phyloP scores from a whole-genome alignment of 2,329 filamentous ascomycete genomes.

The Colletotrichum sp. region DNA sequence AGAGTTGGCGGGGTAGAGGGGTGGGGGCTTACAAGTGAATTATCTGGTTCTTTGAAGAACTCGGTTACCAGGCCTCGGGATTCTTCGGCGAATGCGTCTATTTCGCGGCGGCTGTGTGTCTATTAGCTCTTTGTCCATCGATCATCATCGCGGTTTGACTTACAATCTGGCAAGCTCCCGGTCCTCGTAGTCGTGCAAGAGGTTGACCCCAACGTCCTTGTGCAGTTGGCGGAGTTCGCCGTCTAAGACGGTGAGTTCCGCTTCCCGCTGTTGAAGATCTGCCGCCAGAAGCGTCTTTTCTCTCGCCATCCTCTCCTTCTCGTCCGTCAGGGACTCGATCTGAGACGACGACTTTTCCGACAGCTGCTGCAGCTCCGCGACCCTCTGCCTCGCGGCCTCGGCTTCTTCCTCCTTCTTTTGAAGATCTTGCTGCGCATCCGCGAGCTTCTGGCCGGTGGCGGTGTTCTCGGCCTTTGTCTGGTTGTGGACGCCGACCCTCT shows the following conservation, averaged over 20 bases:
- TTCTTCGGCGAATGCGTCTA: constrained; percentile 27
- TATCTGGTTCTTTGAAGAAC: constrained; percentile 30
- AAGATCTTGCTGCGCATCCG: constrained; percentile 25
- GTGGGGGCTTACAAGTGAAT: constrained; percentile 21
- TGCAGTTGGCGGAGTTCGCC: neutral
- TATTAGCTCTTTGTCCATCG: neutral
- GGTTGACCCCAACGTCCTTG: constrained; percentile 20
- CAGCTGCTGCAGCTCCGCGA: neutral
- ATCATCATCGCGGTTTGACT: neutral
- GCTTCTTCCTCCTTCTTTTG: neutral
- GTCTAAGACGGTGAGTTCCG: neutral
- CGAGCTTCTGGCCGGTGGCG: constrained; percentile 24
- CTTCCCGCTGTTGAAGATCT: neutral
- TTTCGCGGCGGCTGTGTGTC: constrained; percentile 22
- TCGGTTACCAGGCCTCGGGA: constrained; percentile 28
- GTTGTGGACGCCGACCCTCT: neutral
- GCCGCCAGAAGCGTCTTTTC: neutral
- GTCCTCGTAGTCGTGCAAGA: constrained; percentile 23
- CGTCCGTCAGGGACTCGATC: neutral
- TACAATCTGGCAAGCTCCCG: constrained; percentile 28
- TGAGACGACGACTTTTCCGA: neutral
- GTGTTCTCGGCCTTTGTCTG: neutral
- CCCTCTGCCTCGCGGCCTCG: neutral
- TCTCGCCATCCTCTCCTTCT: neutral
- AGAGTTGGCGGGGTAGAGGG: neutral